These are phyloP conservation scores for Blastobotrys elegans DNA, from an alignment of 1,139 yeast species.

Conservation along the genomic window DNA sequence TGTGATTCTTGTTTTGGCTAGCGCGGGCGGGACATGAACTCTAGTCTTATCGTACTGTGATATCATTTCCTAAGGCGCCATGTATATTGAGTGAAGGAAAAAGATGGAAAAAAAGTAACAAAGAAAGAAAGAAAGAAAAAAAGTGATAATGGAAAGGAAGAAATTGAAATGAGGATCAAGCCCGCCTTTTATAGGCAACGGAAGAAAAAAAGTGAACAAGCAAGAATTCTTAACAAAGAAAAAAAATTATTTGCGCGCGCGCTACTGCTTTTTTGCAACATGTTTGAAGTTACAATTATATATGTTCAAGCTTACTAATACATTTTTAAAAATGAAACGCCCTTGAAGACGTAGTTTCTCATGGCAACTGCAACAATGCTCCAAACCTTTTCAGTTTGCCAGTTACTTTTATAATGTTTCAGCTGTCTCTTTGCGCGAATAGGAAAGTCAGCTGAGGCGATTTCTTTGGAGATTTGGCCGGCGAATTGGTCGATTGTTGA, in stretches of 20 bases:
- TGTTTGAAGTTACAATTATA: too few relatives aligned
- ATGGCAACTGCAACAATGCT: conserved; percentile 1
- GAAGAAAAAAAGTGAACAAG: too few relatives aligned
- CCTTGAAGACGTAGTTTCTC: background rate
- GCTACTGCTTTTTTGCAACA: too few relatives aligned
- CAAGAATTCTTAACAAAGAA: too few relatives aligned
- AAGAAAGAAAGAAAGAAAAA: background rate
- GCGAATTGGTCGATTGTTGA: background rate
- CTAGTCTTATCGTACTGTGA: background rate
- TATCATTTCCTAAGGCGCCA: too few relatives aligned
- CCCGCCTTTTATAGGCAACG: background rate
- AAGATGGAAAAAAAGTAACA: background rate
- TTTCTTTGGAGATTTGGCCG: background rate
- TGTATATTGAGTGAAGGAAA: too few relatives aligned
- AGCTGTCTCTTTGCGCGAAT: background rate
- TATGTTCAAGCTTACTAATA: too few relatives aligned
- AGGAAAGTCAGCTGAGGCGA: background rate
- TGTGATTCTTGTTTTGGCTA: background rate
- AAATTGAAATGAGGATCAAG: background rate
- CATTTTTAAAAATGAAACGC: too few relatives aligned
- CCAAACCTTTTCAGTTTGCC: background rate
- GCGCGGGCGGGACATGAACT: background rate
- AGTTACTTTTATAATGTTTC: background rate
- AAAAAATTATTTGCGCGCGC: too few relatives aligned
- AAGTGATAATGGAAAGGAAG: background rate